A percentile compares a stretch with the other conserved stretches of the same genome.
These are phyloP conservation scores for Jimgerdemannia flammicorona DNA, from an alignment of 192 early-diverging fungal species.

Conservation along the genomic window DNA sequence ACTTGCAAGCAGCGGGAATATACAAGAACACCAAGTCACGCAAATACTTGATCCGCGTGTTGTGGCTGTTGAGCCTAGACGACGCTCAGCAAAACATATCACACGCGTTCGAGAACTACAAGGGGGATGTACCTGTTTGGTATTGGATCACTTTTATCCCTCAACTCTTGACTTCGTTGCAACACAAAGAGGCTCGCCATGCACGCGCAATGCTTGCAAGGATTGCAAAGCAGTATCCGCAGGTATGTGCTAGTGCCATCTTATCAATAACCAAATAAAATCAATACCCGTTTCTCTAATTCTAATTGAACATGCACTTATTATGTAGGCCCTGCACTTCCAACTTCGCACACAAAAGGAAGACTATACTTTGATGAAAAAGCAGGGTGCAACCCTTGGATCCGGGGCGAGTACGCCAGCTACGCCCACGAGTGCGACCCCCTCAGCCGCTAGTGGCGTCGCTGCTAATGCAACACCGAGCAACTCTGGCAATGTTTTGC, in stretches of 20 bases:
- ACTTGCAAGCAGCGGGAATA: conserved; percentile 90
- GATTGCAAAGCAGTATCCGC: conserved; percentile 93
- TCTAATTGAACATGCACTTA: too few relatives aligned
- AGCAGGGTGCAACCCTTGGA: conserved; percentile 25
- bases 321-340: conserved; percentile 86
- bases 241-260: conserved; percentile 38
- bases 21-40: conserved; percentile 84
- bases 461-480: conserved; percentile 2
- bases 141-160: conserved; percentile 99
- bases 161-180: conserved; percentile 80
- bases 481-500: background rate
- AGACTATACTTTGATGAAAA: conserved; percentile 72
- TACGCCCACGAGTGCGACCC: conserved; percentile 30
- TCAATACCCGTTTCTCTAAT: conserved; percentile 8
- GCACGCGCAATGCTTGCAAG: conserved; percentile 81
- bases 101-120: conserved; percentile 83
- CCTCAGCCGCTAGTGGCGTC: conserved; percentile 12
- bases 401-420: conserved; percentile 21
- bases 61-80: conserved; percentile 93
- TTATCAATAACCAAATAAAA: conserved; percentile 1
- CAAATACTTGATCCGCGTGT: conserved; percentile 87
- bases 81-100: conserved; percentile 72
- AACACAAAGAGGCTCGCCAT: conserved; percentile 78
- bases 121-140: conserved; percentile 89
- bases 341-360: conserved; percentile 90